Base-by-base conservation (phyloP, 1,139 yeast genomes). In the Sugiyamaella japonica region DNA sequence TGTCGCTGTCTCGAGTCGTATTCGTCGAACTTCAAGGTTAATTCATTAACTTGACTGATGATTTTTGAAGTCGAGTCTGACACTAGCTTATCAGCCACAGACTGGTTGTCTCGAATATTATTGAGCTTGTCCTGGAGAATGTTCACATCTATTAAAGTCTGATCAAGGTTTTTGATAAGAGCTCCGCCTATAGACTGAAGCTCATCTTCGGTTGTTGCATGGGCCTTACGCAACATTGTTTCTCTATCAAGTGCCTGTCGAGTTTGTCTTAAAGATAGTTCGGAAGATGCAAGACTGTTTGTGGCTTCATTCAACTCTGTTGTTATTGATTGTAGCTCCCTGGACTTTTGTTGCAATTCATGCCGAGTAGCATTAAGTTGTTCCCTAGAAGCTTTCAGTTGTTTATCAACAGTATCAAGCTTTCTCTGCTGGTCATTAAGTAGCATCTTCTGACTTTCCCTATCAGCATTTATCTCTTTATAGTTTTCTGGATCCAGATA, bases 401-500 rank as follows among this genome's bases (percentile, higher is more conserved):
- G 81, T 34, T 72, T 72, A 50, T 79, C 81, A 52, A 79, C 65
- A 6, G 75, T 74, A 29, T 71, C 74, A 20, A 79, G 70, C 57
- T 74, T 73, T 10, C 77, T 67, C 53, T 76, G 75, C 61, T 77
- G 81, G 46, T 80, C 84, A 17, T 73, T 78, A 7, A 76, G 70
- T 52, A 73, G 68, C 8, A 76, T 71, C 43, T 73, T 68, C 49
- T 78, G 72, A 63, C 78, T 78, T 64, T 77, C 81, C 57, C 71
- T 73, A 53, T 79, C 80, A 7, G 77, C 79, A 9, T 76, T 69
- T 41, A 84, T 65, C 42, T 72, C 72, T 37, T 74, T 73, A 67
- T 80, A 80, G 55, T 80, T 79, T 9, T 75, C 78, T 46, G 77
- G 78, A 37, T 85, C 79, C 61, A 85, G 70, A 65, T 78, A 85